Base-by-base conservation (phyloP, 768 basidiomycete genomes). In the Lactarius quietus region DNA sequence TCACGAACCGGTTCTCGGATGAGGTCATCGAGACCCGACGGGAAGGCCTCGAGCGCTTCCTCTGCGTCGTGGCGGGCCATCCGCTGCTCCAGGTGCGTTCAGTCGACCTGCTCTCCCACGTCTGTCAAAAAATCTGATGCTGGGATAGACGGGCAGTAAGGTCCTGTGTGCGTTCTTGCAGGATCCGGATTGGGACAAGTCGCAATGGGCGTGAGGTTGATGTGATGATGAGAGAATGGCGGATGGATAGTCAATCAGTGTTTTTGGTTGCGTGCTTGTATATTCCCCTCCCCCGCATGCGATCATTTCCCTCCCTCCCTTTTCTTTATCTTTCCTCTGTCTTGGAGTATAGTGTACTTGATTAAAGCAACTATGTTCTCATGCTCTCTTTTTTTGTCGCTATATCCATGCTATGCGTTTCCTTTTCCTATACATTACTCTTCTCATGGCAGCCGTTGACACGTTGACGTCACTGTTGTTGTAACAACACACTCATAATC, bases 1-100 rank as follows among this genome's bases (percentile, higher is more conserved):
- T 99, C 78, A 97, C 95, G 36, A 98, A 97, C 73, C 83, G 97
- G 43, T 99, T 98, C 78, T 95, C 94, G 18, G 96, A 98, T 71
- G 97, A 99, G 76, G 90, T 98, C 53, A 98, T 99, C 64, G 96
- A 98, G 76, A 80, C 83, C 62, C 79, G 97, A 65, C 80, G 96
- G 69, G 95, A 98, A 73, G 96, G 96, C 1, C 78, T 98, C 28
- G 96, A 98, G 79, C 81, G 96, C 35, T 99, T 98, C 78, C 76
- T 99, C 71, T 93, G 92, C 70, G 86, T 99, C 68, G 96, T 99
- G 56, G 97, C 97, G 3, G 97, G 97, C 0, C 97, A 99, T 75
- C 97, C 97, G 9, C 79, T 99, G 62, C 79, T 99, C 29, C 96
- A 99, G 86, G 94, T 92, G 68, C 66, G 85, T 77, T 23, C 2